Base-by-base conservation (phyloP, 352 stramenopile species). In the Detonula confervacea region DNA sequence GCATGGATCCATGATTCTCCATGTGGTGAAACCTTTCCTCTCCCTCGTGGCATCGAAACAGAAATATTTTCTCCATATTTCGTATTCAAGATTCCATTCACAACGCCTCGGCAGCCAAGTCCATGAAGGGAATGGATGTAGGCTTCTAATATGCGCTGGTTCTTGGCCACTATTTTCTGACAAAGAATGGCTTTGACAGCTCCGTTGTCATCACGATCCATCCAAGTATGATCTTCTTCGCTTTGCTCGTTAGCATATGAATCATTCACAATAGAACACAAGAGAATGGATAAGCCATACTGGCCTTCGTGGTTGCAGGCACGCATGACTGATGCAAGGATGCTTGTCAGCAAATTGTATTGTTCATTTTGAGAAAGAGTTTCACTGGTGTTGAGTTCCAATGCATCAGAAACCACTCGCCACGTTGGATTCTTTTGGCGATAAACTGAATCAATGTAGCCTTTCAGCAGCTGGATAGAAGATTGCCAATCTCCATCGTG, bases 241-340 rank as follows among this genome's bases (percentile, higher is more conserved):
- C 27, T 60, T 51, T 25, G 56, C 47, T 63, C 27, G n/a, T 20
- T 65, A 39, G 24, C 12, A 51, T 57, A 25, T 11, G 18, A 27
- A 64, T 72, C 49, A 72, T 77, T 51, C 74, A 55, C 30, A 73
- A 77, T 74, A 51, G 52, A 42, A 69, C 65, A 73, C 33, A 84
- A 29, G 73, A 83, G 25, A 27, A 90, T 65, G 9, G 79, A 59
- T 14, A 87, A 69, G 9, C 81, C 85, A 73, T 83, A 85, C 27
- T 84, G 79, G 16, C 80, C 82, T 30, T 62, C 25, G 11, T 56
- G 20, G 33, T 90, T 91, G 57, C 84, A 91, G 42, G 59, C 83
- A 59, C 78, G 68, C 65, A 92, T 80, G 5, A 79, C 57, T 25
- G 82, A 84, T 46, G 80, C 63, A 68, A 91, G 39, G 29, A 86